phyloP scores from a whole-genome alignment of 768 basidiomycete genomes.

The Leccinum subtestaceum region DNA sequence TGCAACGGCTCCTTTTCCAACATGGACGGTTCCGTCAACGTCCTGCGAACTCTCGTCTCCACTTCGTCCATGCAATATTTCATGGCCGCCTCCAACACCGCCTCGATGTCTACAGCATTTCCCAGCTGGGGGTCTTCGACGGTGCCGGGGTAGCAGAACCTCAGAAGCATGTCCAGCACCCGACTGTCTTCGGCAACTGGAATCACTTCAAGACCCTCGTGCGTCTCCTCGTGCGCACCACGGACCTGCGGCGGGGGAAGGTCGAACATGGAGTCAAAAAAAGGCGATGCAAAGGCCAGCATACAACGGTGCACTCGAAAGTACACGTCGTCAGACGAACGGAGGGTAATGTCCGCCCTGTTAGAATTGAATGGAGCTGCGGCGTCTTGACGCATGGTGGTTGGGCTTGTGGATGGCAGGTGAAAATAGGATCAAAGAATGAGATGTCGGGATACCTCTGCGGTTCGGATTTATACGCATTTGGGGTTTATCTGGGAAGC shows the following conservation, averaged over 20 bases:
- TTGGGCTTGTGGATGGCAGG: background rate
- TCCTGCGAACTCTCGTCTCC: constrained; percentile 22
- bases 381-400: constrained; percentile 23
- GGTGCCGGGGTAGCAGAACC: constrained; percentile 36
- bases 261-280: constrained; percentile 33
- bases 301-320: constrained; percentile 26
- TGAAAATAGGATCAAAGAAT: background rate
- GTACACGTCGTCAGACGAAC: constrained; percentile 44
- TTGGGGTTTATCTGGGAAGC: background rate
- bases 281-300: constrained; percentile 28
- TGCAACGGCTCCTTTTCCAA: constrained; percentile 28
- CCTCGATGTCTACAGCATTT: constrained; percentile 17
- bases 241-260: constrained; percentile 23
- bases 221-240: constrained; percentile 12
- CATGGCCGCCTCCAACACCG: constrained; percentile 27
- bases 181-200: constrained; percentile 29
- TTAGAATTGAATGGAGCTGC: constrained; percentile 44
- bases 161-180: constrained; percentile 30
- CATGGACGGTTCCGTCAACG: constrained; percentile 26
- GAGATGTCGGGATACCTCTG: background rate
- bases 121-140: constrained; percentile 23
- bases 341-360: constrained; percentile 49
- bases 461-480: constrained; percentile 13
- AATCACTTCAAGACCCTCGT: constrained; percentile 23
- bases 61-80: constrained; percentile 33